These are phyloP conservation scores for Candida namnaoensis DNA, from an alignment of 805 yeast species.

Conservation along the genomic window DNA sequence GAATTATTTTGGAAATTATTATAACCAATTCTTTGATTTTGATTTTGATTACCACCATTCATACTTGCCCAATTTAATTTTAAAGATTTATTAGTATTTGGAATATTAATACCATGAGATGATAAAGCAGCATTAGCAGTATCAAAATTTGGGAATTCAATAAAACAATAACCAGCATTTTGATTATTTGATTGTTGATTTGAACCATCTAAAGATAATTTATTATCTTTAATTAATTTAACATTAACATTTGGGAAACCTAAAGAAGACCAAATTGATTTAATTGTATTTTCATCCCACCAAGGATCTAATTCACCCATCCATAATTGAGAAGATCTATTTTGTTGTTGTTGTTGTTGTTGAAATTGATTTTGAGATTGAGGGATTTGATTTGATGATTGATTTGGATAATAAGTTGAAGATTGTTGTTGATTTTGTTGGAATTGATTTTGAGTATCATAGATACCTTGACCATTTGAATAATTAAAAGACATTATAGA, in stretches of 20 bases:
- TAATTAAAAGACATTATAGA: neutral
- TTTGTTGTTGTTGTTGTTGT: constrained; percentile 5
- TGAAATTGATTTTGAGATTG: constrained; percentile 3
- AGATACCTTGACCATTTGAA: too few species aligned
- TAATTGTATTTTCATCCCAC: constrained; percentile 69
- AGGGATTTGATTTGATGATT: constrained; percentile 1
- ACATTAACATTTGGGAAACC: constrained; percentile 56
- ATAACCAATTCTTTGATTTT: constrained; percentile 2
- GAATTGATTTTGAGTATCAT: neutral
- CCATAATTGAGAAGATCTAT: constrained; percentile 37
- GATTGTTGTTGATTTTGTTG: neutral
- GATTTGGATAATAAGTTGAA: constrained; percentile 1
- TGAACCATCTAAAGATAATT: too few species aligned
- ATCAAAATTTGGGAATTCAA: constrained; percentile 55
- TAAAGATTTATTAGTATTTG: constrained; percentile 48
- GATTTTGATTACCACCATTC: constrained; percentile 29
- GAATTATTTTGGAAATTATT: too few species aligned
- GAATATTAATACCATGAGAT: constrained; percentile 62
- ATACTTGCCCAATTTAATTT: constrained; percentile 74
- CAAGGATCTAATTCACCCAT: constrained; percentile 88
- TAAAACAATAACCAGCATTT: constrained; percentile 75
- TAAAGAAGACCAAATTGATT: constrained; percentile 58
- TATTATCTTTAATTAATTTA: constrained; percentile 64
- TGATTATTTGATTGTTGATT: too few species aligned
- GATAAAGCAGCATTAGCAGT: constrained; percentile 59